phyloP scores from a whole-genome alignment of 495 filamentous ascomycete genomes.

The Lepidopterella palustris region DNA sequence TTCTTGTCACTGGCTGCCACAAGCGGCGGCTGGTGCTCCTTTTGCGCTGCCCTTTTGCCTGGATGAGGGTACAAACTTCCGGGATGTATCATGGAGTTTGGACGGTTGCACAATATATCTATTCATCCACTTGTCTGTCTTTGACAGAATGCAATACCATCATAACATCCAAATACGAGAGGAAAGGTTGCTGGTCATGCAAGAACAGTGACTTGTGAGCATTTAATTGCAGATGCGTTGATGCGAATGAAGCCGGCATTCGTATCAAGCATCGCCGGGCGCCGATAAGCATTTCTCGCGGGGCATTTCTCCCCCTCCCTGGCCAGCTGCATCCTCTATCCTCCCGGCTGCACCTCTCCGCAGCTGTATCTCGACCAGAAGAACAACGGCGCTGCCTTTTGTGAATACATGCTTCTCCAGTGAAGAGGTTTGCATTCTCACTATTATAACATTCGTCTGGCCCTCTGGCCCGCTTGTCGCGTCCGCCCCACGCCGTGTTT shows the following conservation, averaged over 20 bases:
- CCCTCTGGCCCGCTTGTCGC: not conserved
- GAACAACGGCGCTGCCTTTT: not conserved
- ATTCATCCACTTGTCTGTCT: not conserved
- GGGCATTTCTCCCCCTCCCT: not conserved
- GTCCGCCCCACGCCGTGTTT: not conserved
- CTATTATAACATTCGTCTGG: not conserved
- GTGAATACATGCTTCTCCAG: not conserved
- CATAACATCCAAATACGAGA: not conserved
- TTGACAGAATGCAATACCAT: not conserved
- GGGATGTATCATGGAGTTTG: conserved; percentile 9
- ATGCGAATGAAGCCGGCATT: no score
- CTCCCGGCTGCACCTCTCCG: not conserved
- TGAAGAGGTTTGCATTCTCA: not conserved
- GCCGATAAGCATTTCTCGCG: not conserved
- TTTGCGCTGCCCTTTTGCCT: not conserved
- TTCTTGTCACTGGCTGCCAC: not conserved
- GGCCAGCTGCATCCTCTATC: not conserved
- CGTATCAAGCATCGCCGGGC: no score
- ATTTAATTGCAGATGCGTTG: no score
- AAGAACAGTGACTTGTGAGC: no score
- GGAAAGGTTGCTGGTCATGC: no score
- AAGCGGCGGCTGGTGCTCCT: not conserved
- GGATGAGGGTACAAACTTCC: conserved; percentile 5
- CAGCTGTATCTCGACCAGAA: not conserved
- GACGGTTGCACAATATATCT: conserved; percentile 8